Base-by-base conservation (phyloP, 2,329 filamentous ascomycete genomes). In the Microsporum ferrugineum region DNA sequence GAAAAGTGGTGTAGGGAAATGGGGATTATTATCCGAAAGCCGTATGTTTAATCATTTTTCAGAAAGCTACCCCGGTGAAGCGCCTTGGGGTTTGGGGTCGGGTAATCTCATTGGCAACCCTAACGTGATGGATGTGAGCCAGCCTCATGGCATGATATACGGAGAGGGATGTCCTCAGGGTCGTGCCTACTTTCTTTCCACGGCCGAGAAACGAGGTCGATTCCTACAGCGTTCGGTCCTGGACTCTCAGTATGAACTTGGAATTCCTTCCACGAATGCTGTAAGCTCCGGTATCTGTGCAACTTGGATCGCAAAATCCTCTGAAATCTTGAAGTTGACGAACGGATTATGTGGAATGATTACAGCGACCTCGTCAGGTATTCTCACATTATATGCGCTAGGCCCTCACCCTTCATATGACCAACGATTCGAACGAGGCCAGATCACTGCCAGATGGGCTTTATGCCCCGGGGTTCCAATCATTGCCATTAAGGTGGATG, bases 391-490 rank as follows among this genome's bases (percentile, higher is more conserved):
- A 0, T 96, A 94, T 75, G 87, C 89, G 23, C 77, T 96, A 0
- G 88, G 87, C 29, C 78, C 77, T 12, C 79, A 82, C 69, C 77
- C 77, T 58, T 71, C 83, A 29, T 83, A 86, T 58, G 77, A 84
- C 58, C 79, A 84, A 60, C 82, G 86, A 61, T 84, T 86, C 65
- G 79, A 81, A 41, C 84, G 84, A 45, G 91, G 91, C 2, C 88
- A 95, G 68, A 81, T 94, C 65, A 95, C 89, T 43, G 88, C 89
- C 38, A 88, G 88, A 66, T 97, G 92, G 92, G 85, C 89, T 7
- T 78, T 97, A 10, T 91, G 90, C 69, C 94, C 94, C 2, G 94
- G 94, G 45, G 91, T 97, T 2, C 94, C 94, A 0, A 94, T 99
- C 63, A 82, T 96, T 60, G 83, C 85, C 0, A 84, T 99, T 63